Base-by-base conservation (phyloP, 768 basidiomycete species). In the Myochromella boudieri region DNA sequence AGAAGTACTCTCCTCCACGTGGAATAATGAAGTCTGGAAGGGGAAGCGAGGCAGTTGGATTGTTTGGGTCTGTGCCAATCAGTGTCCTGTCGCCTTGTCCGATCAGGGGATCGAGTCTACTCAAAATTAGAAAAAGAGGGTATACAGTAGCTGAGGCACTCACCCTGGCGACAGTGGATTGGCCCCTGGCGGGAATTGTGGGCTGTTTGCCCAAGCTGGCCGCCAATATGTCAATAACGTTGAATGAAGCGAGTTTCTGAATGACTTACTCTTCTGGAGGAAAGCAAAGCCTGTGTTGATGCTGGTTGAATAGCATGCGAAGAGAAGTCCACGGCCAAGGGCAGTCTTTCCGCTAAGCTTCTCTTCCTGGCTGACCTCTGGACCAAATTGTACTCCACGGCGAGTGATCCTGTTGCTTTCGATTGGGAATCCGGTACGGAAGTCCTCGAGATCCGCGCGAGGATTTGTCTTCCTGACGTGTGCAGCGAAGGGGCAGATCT, bases 1-100 rank as follows among this genome's bases (percentile, higher is more conserved):
- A 79, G 60, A 78, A 79, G 55, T 78, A 78, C 53, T 76, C 78
- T 45, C 78, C 76, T 31, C 78, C 74, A 18, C 72, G 68, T 33
- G 78, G 66, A 26, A 69, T 56, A 38, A 80, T 64, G 49, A 73
- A 77, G 22, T 61, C 59, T 6, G 67, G 68, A 44, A 69, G 64
- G 14, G 60, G 50, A 42, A 67, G 60, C 37, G 58, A 55, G 14
- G 50, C 53, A 40, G 62, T 22, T 11, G 67, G 54, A 37, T 56
- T 48, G 38, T 69, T 66, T 11, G 69, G 70, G 51, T 72, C 64
- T 10, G 60, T 56, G 15, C 66, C 68, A 43, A 54, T 54, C 43
- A 68, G 46, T 22, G 51, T 39, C 24, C 66, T 52, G 29, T 22
- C 41, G 18, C 56, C 58, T 51, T 67, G 66, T 3, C 76, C 76